These are phyloP conservation scores for Salvia hispanica DNA, from an alignment of 257 asterid genomes.

Conservation along the genomic window DNA sequence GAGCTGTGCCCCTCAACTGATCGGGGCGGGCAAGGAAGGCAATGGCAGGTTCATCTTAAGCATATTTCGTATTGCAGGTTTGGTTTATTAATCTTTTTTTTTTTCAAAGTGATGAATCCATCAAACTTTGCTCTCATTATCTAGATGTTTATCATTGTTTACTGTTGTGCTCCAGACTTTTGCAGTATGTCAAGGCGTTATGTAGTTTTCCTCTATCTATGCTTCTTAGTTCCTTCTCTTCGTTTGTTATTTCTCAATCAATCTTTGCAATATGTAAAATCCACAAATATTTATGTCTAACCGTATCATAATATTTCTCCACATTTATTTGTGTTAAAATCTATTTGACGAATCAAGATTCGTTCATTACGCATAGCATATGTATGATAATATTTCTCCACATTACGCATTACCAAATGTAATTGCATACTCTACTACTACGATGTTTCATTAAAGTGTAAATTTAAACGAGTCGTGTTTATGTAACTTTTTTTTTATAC, in stretches of 20 bases:
- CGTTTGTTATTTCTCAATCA: neutral
- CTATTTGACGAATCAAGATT: too few species aligned
- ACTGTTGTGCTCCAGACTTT: constrained; percentile 23
- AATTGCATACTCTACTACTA: too few species aligned
- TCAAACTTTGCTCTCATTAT: constrained; percentile 19
- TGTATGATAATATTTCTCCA: too few species aligned
- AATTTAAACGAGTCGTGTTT: too few species aligned
- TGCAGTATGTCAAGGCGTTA: constrained; percentile 18
- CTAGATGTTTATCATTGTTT: neutral
- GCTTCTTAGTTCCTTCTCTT: neutral
- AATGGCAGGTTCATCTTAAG: constrained; percentile 25
- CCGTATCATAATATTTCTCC: too few species aligned
- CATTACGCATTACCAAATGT: too few species aligned
- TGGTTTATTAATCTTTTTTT: neutral
- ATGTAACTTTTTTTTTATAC: too few species aligned
- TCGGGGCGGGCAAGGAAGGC: neutral
- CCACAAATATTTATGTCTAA: too few species aligned
- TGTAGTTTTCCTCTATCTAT: neutral
- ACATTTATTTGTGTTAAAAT: too few species aligned
- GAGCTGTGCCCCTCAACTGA: constrained; percentile 35
- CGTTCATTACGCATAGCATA: too few species aligned
- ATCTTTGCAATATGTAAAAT: neutral
- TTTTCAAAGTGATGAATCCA: neutral
- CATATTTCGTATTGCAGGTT: constrained; percentile 20
- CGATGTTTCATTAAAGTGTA: too few species aligned